phyloP scores from a whole-genome alignment of 2,329 filamentous ascomycete species.

The Apiospora marii region DNA sequence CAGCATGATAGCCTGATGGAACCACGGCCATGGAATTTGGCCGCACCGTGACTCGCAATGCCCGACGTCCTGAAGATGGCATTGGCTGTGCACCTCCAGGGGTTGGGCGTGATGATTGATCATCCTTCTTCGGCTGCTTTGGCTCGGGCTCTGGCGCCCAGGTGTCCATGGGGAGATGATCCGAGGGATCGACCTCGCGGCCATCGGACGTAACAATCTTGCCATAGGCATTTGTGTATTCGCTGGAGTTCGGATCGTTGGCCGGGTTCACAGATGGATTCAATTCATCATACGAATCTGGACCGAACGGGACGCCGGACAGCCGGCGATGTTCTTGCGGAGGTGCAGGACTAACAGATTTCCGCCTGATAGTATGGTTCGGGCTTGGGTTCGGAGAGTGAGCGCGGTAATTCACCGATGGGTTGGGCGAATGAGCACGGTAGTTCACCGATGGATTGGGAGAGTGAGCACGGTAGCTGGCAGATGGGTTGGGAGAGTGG shows the following conservation, averaged over 20 bases:
- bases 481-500: neutral
- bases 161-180: slow-evolving; percentile 78
- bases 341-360: slow-evolving; percentile 78
- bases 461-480: neutral
- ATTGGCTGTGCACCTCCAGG: slow-evolving; percentile 62
- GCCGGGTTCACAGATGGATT: slow-evolving; percentile 64
- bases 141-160: slow-evolving; percentile 81
- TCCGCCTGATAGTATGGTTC: slow-evolving; percentile 67
- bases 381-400: slow-evolving; percentile 52
- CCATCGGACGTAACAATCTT: slow-evolving; percentile 82
- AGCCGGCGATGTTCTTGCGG: slow-evolving; percentile 55
- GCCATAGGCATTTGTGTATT: slow-evolving; percentile 62
- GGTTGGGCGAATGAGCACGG: slow-evolving; percentile 28
- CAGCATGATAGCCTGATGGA: slow-evolving; percentile 37
- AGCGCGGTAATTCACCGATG: slow-evolving; percentile 36
- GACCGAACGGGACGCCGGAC: slow-evolving; percentile 74
- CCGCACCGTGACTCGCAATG: slow-evolving; percentile 58
- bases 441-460: slow-evolving; percentile 5
- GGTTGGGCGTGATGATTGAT: slow-evolving; percentile 52
- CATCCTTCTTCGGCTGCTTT: slow-evolving; percentile 49
- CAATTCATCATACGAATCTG: slow-evolving; percentile 77
- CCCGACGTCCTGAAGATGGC: slow-evolving; percentile 58
- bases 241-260: slow-evolving; percentile 42
- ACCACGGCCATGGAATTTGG: slow-evolving; percentile 56
- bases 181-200: slow-evolving; percentile 79